phyloP scores from a whole-genome alignment of 306 rosid genomes.

The Begonia masoniana region DNA sequence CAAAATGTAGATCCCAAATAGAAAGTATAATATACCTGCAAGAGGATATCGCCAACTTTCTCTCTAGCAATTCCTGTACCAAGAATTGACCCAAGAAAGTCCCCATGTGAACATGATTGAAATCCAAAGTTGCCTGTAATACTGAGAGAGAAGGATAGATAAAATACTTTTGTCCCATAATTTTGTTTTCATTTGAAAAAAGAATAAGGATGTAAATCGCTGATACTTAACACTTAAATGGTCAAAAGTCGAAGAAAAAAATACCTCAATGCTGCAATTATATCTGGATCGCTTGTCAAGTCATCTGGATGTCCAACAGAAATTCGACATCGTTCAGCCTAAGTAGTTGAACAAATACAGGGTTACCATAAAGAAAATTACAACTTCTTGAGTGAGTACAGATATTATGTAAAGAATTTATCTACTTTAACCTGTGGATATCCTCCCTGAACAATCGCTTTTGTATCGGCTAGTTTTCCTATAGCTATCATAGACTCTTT shows the following conservation, averaged over 20 bases:
- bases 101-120: slow-evolving; percentile 79
- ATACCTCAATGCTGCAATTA: slow-evolving; percentile 75
- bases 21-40: slow-evolving; percentile 43
- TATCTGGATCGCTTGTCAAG: slow-evolving; percentile 72
- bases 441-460: slow-evolving; percentile 86
- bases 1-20: neutral
- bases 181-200: neutral
- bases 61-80: slow-evolving; percentile 79
- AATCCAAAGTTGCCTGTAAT: slow-evolving; percentile 71
- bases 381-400: neutral
- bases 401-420: slow-evolving; percentile 4
- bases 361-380: slow-evolving; percentile 10
- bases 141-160: slow-evolving; percentile 27
- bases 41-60: slow-evolving; percentile 73
- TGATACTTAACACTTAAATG: slow-evolving; percentile 5
- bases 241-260: slow-evolving; percentile 2
- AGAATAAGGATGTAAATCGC: slow-evolving; percentile 7
- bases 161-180: slow-evolving; percentile 1
- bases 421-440: slow-evolving; percentile 64
- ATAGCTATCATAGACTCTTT: slow-evolving; percentile 69
- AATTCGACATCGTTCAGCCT: slow-evolving; percentile 94
- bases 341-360: slow-evolving; percentile 11
- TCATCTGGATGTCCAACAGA: slow-evolving; percentile 75
- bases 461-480: slow-evolving; percentile 59
- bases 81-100: slow-evolving; percentile 83